phyloP scores from a whole-genome alignment of 176 grass and related monocot genomes.

The Secale cereale region DNA sequence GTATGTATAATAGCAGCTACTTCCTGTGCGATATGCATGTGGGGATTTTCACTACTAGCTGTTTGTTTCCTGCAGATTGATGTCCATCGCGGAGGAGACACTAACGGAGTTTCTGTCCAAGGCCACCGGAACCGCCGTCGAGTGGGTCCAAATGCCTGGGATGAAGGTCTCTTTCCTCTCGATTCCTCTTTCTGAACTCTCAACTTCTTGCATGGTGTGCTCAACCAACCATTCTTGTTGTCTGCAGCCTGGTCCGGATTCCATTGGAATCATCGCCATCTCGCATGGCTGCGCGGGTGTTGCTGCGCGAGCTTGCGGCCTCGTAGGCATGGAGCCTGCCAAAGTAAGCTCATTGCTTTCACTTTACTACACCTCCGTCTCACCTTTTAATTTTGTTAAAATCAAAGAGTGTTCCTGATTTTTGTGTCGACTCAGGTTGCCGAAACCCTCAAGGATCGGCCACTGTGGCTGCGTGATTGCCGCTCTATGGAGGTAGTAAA shows the following conservation, averaged over 20 bases:
- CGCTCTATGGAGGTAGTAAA: slow-evolving; percentile 80
- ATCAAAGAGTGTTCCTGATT: not conserved
- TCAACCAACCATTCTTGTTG: not conserved
- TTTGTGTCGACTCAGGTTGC: slow-evolving; percentile 52
- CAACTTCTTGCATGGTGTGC: not conserved
- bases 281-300: slow-evolving; percentile 88
- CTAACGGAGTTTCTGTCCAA: slow-evolving; percentile 82
- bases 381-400: not conserved
- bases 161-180: slow-evolving; percentile 55
- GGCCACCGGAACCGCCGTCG: slow-evolving; percentile 79
- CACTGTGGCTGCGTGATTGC: slow-evolving; percentile 74
- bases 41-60: not conserved
- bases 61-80: slow-evolving; percentile 34
- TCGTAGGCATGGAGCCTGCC: slow-evolving; percentile 86
- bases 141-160: slow-evolving; percentile 91
- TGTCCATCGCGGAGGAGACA: slow-evolving; percentile 76
- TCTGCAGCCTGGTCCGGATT: slow-evolving; percentile 99
- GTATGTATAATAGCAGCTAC: not conserved
- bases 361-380: not conserved
- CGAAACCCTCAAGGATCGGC: slow-evolving; percentile 88
- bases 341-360: slow-evolving; percentile 49
- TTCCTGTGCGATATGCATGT: not conserved
- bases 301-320: slow-evolving; percentile 88
- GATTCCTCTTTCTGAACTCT: not conserved
- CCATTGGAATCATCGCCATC: slow-evolving; percentile 99